Base-by-base conservation (phyloP, 495 filamentous ascomycete genomes). In the Hypoxylon fuscum region DNA sequence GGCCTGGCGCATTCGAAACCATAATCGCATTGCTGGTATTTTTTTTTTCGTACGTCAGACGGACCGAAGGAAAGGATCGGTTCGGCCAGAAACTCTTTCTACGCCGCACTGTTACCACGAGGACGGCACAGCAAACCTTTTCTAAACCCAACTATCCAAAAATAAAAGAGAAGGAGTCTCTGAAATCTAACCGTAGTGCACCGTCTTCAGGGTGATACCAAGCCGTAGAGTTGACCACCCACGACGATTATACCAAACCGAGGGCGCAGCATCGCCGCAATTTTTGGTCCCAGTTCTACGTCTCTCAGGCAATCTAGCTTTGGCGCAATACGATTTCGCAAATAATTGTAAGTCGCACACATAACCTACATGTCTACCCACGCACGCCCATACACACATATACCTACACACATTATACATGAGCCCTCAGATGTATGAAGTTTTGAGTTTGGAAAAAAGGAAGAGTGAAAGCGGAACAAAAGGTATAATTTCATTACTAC, bases 21-120 rank as follows among this genome's bases (percentile, higher is more conserved):
- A 44, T 59, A 55, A 49, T 45, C 51, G 48, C 43, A n/a, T 38
- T 25, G 15, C 25, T 55, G 31, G 53, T 35, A 14, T 31, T 25
- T 17, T 12, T 56, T 40, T 23, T 29, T 41, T 45, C 53, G 51
- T 52, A 62, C 47, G 37, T 41, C 57, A 57, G 56, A 58, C 57
- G 63, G 63, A 62, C 63, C 57, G 63, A 62, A 31, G 41, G 21
- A 61, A 62, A 62, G 57, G 52, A 62, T 66, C 63, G 57, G 63
- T 49, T 61, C 63, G 63, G 63, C 57, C 40, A 62, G 63, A 43
- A 51, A 56, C 41, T 21, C 40, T 47, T 54, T 50, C 34, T 27
- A 37, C 57, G 52, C 42, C 63, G 45, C 57, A 66, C 31, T 62
- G 9, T 25, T 41, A 22, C 57, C 47, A 58, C 53, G 47, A 56